phyloP scores from a whole-genome alignment of 176 grass and related monocot species.

The Areca catechu region DNA sequence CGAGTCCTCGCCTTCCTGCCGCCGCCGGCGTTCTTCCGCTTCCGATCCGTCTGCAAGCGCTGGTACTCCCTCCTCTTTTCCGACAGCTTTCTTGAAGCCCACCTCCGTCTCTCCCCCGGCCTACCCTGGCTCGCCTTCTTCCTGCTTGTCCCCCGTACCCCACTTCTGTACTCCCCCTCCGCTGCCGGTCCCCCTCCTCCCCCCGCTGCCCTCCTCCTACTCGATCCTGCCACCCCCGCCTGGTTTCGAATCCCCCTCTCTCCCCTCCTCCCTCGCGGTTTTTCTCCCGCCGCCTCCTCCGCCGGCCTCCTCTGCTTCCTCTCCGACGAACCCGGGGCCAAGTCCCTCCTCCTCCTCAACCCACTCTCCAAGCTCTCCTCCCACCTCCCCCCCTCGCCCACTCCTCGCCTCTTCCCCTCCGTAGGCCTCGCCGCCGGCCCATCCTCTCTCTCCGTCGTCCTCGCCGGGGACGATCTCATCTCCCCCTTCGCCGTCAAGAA shows the following conservation, averaged over 20 bases:
- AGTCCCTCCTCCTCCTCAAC: constrained; percentile 72
- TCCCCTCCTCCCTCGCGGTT: constrained; percentile 2
- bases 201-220: background rate
- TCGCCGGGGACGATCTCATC: constrained; percentile 75
- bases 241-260: constrained; percentile 59
- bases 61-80: constrained; percentile 84
- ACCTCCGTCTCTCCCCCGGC: constrained; percentile 65
- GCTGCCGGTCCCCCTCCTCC: constrained; percentile 17
- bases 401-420: constrained; percentile 59
- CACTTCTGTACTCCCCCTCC: constrained; percentile 20
- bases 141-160: constrained; percentile 41
- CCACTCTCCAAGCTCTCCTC: constrained; percentile 69
- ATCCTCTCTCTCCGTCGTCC: constrained; percentile 59
- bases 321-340: constrained; percentile 56
- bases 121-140: constrained; percentile 49
- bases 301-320: constrained; percentile 69
- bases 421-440: constrained; percentile 59
- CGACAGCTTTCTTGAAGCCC: constrained; percentile 72
- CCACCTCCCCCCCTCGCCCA: constrained; percentile 50
- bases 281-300: constrained; percentile 61
- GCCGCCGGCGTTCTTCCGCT: constrained; percentile 60
- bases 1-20: constrained; percentile 78
- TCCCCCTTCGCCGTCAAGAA: constrained; percentile 98
- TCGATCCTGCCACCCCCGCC: background rate
- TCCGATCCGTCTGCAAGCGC: constrained; percentile 65